phyloP scores from a whole-genome alignment of 331 rosid genomes.

The Stylosanthes scabra region DNA sequence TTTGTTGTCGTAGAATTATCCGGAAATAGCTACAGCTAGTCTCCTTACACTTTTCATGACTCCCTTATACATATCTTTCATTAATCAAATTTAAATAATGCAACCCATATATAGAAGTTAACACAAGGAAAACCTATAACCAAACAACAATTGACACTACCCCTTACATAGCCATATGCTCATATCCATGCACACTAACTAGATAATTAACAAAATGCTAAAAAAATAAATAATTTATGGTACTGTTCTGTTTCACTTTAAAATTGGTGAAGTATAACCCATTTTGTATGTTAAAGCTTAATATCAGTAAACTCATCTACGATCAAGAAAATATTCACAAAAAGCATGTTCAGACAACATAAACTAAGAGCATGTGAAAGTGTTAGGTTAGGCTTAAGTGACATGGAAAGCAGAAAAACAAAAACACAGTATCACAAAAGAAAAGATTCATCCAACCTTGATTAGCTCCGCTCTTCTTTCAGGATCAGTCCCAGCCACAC shows the following conservation, averaged over 20 bases:
- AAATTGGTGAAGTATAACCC: background rate
- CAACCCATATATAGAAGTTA: background rate
- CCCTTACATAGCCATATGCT: conserved; percentile 18
- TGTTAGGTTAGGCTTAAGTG: background rate
- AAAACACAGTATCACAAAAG: background rate
- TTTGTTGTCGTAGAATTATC: background rate
- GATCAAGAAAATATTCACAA: background rate
- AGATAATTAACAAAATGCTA: background rate
- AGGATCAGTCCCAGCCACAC: conserved; percentile 81
- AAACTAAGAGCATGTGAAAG: conserved; percentile 6
- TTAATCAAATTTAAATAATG: background rate
- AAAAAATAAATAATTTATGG: background rate
- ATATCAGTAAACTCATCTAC: background rate
- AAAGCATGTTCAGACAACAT: background rate
- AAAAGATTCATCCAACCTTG: conserved; percentile 55
- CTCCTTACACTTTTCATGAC: background rate
- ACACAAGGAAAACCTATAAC: background rate
- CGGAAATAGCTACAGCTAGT: background rate
- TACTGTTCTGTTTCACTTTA: background rate
- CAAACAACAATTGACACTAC: conserved; percentile 5
- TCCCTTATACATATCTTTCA: background rate
- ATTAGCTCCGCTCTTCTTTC: conserved; percentile 81
- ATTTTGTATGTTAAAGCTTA: background rate
- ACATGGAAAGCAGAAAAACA: background rate
- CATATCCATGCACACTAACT: background rate